phyloP scores from a whole-genome alignment of 2,329 filamentous ascomycete genomes.

The Metarhizium rileyi region DNA sequence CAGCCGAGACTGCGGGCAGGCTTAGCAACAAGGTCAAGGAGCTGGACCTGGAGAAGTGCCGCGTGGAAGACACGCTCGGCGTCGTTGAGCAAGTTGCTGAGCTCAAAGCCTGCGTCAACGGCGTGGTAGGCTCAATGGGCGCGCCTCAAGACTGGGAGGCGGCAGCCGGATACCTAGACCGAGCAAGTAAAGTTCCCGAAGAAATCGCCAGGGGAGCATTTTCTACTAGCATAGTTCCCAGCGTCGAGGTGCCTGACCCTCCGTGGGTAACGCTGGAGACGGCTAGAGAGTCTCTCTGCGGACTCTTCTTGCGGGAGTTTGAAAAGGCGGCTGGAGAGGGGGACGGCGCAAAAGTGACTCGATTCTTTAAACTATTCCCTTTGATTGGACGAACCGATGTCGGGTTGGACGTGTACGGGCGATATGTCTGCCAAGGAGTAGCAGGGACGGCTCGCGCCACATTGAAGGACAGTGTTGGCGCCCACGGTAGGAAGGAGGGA shows the following conservation, averaged over 20 bases:
- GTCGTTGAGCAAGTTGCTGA: constrained; percentile 96
- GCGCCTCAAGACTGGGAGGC: constrained; percentile 98
- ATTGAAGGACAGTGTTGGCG: constrained; percentile 56
- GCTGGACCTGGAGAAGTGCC: constrained; percentile 82
- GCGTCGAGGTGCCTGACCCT: constrained; percentile 86
- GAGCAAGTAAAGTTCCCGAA: constrained; percentile 71
- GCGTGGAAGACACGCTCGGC: constrained; percentile 80
- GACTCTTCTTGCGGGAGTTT: constrained; percentile 86
- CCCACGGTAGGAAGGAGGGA: constrained; percentile 49
- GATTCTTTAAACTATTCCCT: constrained; percentile 97
- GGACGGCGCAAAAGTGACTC: constrained; percentile 82
- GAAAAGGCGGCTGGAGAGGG: constrained; percentile 79
- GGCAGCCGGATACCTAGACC: constrained; percentile 78
- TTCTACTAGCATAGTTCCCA: constrained; percentile 86
- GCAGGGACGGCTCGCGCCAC: constrained; percentile 73
- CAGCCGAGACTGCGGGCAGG: constrained; percentile 73
- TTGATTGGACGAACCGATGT: constrained; percentile 83
- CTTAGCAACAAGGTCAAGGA: constrained; percentile 80
- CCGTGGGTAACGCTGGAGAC: constrained; percentile 79
- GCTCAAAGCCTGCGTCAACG: constrained; percentile 91
- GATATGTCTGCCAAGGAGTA: constrained; percentile 93
- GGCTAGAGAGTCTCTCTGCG: constrained; percentile 82
- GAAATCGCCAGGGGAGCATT: constrained; percentile 77
- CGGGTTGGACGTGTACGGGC: constrained; percentile 87
- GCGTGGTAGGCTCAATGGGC: constrained; percentile 92